phyloP scores from a whole-genome alignment of 805 yeast genomes.

The Millerozyma acaciae region DNA sequence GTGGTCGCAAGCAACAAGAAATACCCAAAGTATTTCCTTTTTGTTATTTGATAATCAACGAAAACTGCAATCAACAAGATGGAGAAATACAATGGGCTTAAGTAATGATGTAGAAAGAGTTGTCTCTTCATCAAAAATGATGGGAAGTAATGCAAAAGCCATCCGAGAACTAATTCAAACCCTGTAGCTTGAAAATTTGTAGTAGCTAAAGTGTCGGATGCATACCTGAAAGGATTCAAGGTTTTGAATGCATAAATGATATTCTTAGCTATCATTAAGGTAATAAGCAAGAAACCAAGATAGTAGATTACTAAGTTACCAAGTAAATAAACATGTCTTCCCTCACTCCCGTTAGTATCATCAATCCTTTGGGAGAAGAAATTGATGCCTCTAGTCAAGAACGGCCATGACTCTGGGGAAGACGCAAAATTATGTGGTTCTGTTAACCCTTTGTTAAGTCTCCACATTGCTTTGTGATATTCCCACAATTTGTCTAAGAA shows the following conservation, averaged over 20 bases:
- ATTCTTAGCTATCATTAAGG: slow-evolving; percentile 20
- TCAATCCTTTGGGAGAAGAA: slow-evolving; percentile 39
- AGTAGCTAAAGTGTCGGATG: slow-evolving; percentile 11
- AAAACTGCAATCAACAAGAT: slow-evolving; percentile 42
- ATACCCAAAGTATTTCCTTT: slow-evolving; percentile 23
- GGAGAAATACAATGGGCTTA: slow-evolving; percentile 49
- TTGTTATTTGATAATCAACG: slow-evolving; percentile 37
- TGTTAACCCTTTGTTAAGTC: slow-evolving; percentile 43
- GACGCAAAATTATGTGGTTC: slow-evolving; percentile 49
- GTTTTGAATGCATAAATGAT: slow-evolving; percentile 16
- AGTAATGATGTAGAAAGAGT: slow-evolving; percentile 43
- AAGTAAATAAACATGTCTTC: slow-evolving; percentile 47
- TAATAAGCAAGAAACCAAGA: slow-evolving; percentile 33
- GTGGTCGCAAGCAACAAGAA: slow-evolving; percentile 16
- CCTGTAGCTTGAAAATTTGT: slow-evolving; percentile 17
- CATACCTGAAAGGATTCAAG: slow-evolving; percentile 28
- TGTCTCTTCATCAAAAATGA: slow-evolving; percentile 41
- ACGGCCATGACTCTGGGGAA: slow-evolving; percentile 63
- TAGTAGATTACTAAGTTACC: slow-evolving; percentile 65
- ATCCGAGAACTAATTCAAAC: slow-evolving; percentile 50
- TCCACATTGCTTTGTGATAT: slow-evolving; percentile 55
- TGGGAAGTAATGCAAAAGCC: slow-evolving; percentile 56
- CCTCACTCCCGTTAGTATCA: slow-evolving; percentile 12
- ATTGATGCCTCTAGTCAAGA: slow-evolving; percentile 53
- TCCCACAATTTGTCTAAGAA: slow-evolving; percentile 53